A percentile compares a stretch with the other conserved stretches of the same genome.
Conservation (phyloP, 2,329 filamentous ascomycete genomes). For the Fusarium sp. region DNA sequence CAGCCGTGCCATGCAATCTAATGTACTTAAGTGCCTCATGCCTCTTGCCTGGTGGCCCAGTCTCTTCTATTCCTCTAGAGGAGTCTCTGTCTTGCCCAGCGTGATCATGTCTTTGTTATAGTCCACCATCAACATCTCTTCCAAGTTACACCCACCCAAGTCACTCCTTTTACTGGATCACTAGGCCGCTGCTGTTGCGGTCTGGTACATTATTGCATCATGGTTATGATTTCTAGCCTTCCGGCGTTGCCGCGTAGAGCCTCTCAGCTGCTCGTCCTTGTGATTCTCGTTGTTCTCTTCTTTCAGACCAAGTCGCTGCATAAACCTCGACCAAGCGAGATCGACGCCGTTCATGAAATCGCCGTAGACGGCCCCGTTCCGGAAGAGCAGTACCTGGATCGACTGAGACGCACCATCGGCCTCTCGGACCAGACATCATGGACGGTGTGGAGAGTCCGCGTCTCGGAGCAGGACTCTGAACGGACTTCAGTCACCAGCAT, state of each 20-base stretch:
- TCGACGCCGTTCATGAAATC: constrained; percentile 22
- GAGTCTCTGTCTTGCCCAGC: constrained; percentile 11
- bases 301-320: constrained; percentile 34
- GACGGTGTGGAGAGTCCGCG: constrained; percentile 48
- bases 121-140: constrained; percentile 13
- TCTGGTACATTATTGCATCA: constrained; percentile 28
- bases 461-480: constrained; percentile 42
- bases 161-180: constrained; percentile 37
- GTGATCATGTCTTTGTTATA: constrained; percentile 40
- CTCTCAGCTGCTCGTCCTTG: constrained; percentile 36
- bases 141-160: constrained; percentile 37
- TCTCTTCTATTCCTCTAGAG: not conserved
- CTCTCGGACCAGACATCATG: constrained; percentile 48
- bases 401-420: constrained; percentile 41
- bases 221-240: constrained; percentile 43
- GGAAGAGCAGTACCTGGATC: constrained; percentile 48
- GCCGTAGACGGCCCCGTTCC: constrained; percentile 34
- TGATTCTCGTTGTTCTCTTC: constrained; percentile 43
- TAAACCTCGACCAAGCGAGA: constrained; percentile 8
- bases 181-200: constrained; percentile 15
- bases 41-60: not conserved
- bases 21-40: constrained; percentile 38
- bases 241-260: constrained; percentile 37
- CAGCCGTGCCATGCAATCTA: constrained; percentile 11
- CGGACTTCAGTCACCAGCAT: constrained; percentile 45